phyloP scores from a whole-genome alignment of 108 stramenopile genomes.

The Bacterosira constricta region DNA sequence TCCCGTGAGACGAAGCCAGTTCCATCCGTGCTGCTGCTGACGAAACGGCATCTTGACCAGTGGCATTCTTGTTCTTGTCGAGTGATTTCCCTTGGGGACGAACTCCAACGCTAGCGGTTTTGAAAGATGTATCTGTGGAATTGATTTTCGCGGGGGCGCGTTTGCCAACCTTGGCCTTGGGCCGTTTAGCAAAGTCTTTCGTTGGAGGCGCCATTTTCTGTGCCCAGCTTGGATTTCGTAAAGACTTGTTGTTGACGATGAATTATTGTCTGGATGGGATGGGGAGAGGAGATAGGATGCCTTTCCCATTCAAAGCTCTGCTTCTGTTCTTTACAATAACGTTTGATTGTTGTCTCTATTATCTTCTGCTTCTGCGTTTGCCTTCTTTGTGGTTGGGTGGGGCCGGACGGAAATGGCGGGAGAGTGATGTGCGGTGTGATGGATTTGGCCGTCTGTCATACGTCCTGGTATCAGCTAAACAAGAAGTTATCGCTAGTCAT shows the following conservation, averaged over 20 bases:
- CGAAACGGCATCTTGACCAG: constrained; percentile 10
- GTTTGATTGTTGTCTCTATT: too few species aligned
- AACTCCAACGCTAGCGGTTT: constrained; percentile 68
- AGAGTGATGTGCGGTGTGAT: background rate
- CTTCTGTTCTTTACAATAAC: too few species aligned
- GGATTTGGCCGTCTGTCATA: too few species aligned
- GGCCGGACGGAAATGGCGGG: background rate
- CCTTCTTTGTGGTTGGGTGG: too few species aligned
- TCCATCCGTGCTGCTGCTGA: constrained; percentile 36
- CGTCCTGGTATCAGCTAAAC: too few species aligned
- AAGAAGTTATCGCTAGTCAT: too few species aligned
- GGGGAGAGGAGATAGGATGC: too few species aligned
- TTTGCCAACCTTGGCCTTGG: constrained; percentile 88
- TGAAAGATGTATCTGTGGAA: constrained; percentile 79
- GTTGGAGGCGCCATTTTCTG: constrained; percentile 30
- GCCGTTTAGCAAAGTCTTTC: constrained; percentile 70
- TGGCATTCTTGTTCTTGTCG: constrained; percentile 24
- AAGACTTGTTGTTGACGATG: too few species aligned
- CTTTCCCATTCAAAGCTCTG: too few species aligned
- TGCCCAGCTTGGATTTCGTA: too few species aligned
- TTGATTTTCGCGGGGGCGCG: constrained; percentile 66
- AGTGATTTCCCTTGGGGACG: constrained; percentile 48
- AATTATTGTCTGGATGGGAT: too few species aligned
- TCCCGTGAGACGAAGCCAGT: constrained; percentile 68
- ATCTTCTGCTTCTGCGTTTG: too few species aligned